A percentile compares a stretch with the other conserved stretches of the same genome.
phyloP scores from a whole-genome alignment of 2,329 filamentous ascomycete species.

The Cladosporium austrohemisphaericum region DNA sequence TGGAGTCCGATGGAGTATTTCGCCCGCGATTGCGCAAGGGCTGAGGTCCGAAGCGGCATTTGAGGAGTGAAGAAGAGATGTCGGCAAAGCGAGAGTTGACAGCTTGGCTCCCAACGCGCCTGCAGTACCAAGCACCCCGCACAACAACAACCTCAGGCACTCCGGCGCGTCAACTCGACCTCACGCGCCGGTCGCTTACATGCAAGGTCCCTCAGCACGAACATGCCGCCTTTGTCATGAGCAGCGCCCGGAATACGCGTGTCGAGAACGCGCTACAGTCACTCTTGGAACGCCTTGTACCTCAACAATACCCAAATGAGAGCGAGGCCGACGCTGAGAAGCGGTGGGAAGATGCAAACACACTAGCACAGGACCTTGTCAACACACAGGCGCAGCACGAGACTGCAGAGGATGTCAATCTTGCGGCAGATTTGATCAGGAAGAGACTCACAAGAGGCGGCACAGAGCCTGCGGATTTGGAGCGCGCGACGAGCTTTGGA shows the following conservation, averaged over 20 bases:
- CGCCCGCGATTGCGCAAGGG: too few relatives aligned
- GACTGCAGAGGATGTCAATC: conserved; percentile 71
- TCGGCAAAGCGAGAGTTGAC: too few relatives aligned
- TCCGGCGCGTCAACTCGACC: conserved; percentile 3
- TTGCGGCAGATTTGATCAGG: conserved; percentile 90
- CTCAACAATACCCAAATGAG: conserved; percentile 58
- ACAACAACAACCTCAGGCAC: conserved; percentile 11
- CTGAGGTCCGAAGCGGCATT: too few relatives aligned
- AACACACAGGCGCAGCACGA: conserved; percentile 41
- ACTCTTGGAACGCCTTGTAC: conserved; percentile 71
- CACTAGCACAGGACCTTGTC: conserved; percentile 48
- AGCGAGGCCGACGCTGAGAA: conserved; percentile 65
- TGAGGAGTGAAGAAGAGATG: too few relatives aligned
- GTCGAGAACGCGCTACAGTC: conserved; percentile 75
- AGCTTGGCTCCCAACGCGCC: neutral
- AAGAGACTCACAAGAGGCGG: conserved; percentile 62
- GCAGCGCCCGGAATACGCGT: conserved; percentile 46
- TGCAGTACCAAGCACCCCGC: neutral
- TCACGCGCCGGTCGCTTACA: conserved; percentile 15
- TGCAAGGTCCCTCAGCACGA: too few relatives aligned
- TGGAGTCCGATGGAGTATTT: too few relatives aligned
- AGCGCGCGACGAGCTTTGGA: conserved; percentile 76
- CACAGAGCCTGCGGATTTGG: conserved; percentile 38
- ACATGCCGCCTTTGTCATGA: conserved; percentile 14
- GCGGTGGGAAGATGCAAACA: conserved; percentile 61